Base-by-base conservation (phyloP, 352 stramenopile genomes). In the Phytophthora cactorum region DNA sequence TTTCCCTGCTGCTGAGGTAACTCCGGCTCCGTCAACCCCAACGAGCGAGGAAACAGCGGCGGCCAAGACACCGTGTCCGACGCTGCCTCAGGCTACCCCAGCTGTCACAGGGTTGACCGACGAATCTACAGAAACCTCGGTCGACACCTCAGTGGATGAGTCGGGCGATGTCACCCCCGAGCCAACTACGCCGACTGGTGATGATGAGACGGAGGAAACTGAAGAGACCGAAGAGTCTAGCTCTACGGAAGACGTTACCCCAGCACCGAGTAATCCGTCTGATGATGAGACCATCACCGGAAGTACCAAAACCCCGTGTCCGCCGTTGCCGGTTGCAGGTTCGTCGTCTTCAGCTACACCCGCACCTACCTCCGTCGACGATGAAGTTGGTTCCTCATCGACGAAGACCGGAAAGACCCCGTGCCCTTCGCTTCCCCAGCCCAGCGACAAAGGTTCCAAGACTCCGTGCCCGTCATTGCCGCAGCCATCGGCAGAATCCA, bases 261-360 rank as follows among this genome's bases (percentile, higher is more conserved):
- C 66, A 1, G 60, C 53, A 14, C 53, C 66, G 3, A 74, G 27
- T 41, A 70, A 50, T 51, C 55, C 61, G 15, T 62, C 43, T 8
- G 55, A 45, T 5, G 49, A 53, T 4, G 59, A 59, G 17, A 57
- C 38, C 17, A 60, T 25, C 3, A 63, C 50, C 3, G 55, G 47
- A 57, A 56, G 31, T 31, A 52, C 41, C 17, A 74, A 70, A 52
- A 66, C 68, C 1, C 69, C 64, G 15, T 67, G 69, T 11, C 57
- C 57, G 22, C 56, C 55, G 12, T 25, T 65, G 9, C 56, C 56
- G 38, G 65, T 65, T 27, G 68, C 62, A 53, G 68, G 57, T 47
- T 72, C 68, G 7, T 71, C 62, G 2, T 71, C 67, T 22, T 67
- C 57, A n/a, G 62, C 46, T n/a, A 78, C 73, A 2, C 73, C 69